A percentile compares a stretch with the other conserved stretches of the same genome.
Evolutionary conservation across 768 basidiomycete species (phyloP).

Genomic region (Mycena capillaripes): DNA sequence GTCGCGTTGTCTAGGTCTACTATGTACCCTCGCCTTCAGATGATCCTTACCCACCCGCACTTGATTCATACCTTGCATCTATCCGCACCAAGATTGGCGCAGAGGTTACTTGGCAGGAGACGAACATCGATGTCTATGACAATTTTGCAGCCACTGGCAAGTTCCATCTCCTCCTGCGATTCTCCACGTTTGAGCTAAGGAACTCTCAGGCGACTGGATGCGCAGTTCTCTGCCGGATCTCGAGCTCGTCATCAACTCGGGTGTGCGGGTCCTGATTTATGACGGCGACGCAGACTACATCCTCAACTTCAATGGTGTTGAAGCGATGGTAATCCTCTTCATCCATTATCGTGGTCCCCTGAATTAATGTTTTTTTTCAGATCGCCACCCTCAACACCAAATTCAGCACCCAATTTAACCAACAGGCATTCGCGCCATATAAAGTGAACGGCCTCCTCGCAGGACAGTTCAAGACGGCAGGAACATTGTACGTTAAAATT

Average conservation of each 20-base stretch:
- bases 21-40: conserved; percentile 61
- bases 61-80: conserved; percentile 50
- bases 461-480: conserved; percentile 72
- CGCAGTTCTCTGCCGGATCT: conserved; percentile 55
- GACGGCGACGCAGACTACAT: conserved; percentile 73
- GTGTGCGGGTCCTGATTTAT: conserved; percentile 60
- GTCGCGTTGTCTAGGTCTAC: conserved; percentile 52
- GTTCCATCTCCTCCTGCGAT: background rate
- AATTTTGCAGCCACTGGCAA: conserved; percentile 66
- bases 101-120: conserved; percentile 57
- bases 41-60: conserved; percentile 65
- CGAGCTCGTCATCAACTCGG: conserved; percentile 71
- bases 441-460: conserved; percentile 64
- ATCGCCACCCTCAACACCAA: conserved; percentile 61
- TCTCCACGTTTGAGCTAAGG: background rate
- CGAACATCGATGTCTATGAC: conserved; percentile 57
- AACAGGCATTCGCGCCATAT: conserved; percentile 61
- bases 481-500: conserved; percentile 48
- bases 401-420: conserved; percentile 56
- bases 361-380: no score
- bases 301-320: conserved; percentile 67
- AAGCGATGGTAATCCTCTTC: conserved; percentile 61
- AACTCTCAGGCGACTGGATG: conserved; percentile 40
- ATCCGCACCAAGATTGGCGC: conserved; percentile 58
- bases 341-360: no score